Evolutionary conservation across 345 rosid species (phyloP).

Genomic region (Rhodamnia rubescens): DNA sequence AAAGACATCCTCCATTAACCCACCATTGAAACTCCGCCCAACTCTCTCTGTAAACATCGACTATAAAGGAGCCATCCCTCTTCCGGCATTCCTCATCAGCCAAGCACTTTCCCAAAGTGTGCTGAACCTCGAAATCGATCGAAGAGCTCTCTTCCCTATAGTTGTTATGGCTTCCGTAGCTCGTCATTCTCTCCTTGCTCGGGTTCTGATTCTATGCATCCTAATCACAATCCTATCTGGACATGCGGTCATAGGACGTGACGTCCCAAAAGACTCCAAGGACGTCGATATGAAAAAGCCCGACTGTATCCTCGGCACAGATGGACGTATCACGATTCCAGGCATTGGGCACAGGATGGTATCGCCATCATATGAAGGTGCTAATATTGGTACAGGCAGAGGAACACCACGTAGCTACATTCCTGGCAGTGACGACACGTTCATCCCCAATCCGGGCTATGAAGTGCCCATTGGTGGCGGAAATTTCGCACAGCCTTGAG

Average conservation of each 20-base stretch:
- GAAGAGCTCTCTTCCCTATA: background rate
- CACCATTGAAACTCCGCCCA: constrained; percentile 21
- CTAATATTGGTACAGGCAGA: constrained; percentile 7
- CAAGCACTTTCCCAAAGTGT: background rate
- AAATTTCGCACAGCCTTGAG: constrained; percentile 15
- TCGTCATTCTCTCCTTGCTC: constrained; percentile 8
- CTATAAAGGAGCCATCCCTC: constrained; percentile 8
- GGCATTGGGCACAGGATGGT: constrained; percentile 50
- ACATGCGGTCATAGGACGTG: constrained; percentile 35
- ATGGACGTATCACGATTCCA: constrained; percentile 38
- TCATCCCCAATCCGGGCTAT: constrained; percentile 51
- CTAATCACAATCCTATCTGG: constrained; percentile 16
- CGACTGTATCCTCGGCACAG: constrained; percentile 25
- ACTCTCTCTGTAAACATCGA: background rate
- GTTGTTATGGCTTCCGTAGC: constrained; percentile 21
- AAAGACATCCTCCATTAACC: constrained; percentile 1
- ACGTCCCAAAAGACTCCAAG: constrained; percentile 18
- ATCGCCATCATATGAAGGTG: constrained; percentile 32
- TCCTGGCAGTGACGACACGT: constrained; percentile 60
- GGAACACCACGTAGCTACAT: constrained; percentile 12
- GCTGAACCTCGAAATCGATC: background rate
- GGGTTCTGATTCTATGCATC: constrained; percentile 8
- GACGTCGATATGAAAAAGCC: constrained; percentile 48
- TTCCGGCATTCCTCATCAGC: background rate
- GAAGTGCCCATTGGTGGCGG: constrained; percentile 44